These are phyloP conservation scores for Fusarium algeriense DNA, from an alignment of 2,329 filamentous ascomycete genomes.

Conservation along the genomic window DNA sequence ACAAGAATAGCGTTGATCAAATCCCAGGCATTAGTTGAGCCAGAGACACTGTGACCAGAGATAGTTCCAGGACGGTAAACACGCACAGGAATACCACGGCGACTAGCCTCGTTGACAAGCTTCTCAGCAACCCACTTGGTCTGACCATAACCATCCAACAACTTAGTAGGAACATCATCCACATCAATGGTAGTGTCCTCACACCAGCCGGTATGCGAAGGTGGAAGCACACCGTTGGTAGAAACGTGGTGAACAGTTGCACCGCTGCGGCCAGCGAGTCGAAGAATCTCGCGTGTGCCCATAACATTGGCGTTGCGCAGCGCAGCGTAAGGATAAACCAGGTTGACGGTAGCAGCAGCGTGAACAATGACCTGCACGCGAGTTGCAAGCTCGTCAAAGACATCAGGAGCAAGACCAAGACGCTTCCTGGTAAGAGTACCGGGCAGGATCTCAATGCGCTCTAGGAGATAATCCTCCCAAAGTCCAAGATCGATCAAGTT, in stretches of 20 bases:
- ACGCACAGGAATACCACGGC: conserved; percentile 76
- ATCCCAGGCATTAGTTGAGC: conserved; percentile 83
- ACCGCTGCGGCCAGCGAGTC: conserved; percentile 74
- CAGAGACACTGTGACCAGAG: conserved; percentile 79
- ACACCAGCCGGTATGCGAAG: conserved; percentile 76
- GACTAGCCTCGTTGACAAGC: conserved; percentile 76
- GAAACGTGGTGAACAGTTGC: conserved; percentile 84
- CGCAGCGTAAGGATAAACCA: conserved; percentile 85
- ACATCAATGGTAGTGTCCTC: conserved; percentile 76
- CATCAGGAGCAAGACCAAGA: conserved; percentile 74
- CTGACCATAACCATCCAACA: conserved; percentile 81
- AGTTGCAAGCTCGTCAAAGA: conserved; percentile 73
- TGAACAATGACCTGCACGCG: conserved; percentile 81
- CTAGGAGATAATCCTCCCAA: conserved; percentile 82
- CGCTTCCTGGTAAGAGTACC: conserved; percentile 78
- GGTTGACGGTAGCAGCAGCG: conserved; percentile 81
- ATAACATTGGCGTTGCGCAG: conserved; percentile 80
- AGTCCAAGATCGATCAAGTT: conserved; percentile 83
- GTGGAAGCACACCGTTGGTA: conserved; percentile 82
- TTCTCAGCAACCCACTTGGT: conserved; percentile 87
- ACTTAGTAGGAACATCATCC: conserved; percentile 75
- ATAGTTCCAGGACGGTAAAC: conserved; percentile 83
- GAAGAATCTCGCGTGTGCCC: conserved; percentile 82
- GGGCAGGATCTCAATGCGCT: conserved; percentile 80
- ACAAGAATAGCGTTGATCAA: conserved; percentile 80